Conservation (phyloP, 148 eudicot species). For the Drosera capensis region DNA sequence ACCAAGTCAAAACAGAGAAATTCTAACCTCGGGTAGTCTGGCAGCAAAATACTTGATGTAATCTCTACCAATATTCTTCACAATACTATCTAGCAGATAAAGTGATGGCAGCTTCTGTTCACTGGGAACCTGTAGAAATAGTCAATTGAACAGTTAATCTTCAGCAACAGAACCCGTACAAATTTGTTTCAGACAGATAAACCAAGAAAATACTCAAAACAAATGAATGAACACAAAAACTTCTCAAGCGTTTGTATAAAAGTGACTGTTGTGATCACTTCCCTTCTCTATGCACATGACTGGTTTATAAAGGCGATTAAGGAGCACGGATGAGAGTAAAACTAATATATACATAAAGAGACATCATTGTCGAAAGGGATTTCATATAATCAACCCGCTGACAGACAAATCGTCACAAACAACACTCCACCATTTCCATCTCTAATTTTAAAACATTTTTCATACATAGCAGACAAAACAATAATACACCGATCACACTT, state of each 20-base stretch:
- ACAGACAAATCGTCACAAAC: no score
- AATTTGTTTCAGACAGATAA: slow-evolving; percentile 4
- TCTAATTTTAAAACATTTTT: no score
- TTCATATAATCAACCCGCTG: no score
- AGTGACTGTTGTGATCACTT: no score
- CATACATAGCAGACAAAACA: not conserved
- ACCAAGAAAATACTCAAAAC: not conserved
- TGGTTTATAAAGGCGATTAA: no score
- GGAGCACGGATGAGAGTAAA: no score
- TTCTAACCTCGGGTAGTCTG: slow-evolving; percentile 85
- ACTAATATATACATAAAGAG: no score
- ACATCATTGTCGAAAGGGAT: no score
- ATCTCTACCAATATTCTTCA: slow-evolving; percentile 93
- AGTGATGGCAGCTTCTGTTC: slow-evolving; percentile 95
- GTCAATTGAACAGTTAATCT: slow-evolving; percentile 1
- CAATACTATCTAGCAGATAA: slow-evolving; percentile 93
- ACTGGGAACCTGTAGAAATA: slow-evolving; percentile 75
- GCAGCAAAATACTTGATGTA: slow-evolving; percentile 81
- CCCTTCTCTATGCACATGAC: no score
- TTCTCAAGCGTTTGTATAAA: no score
- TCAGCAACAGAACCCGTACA: not conserved
- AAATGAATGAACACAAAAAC: not conserved
- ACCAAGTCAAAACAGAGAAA: no score
- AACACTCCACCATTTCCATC: no score
- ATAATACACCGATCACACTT: slow-evolving; percentile 7